A percentile compares a stretch with the other conserved stretches of the same genome.
Conservation (phyloP, 1,284 basidiomycete species). For the Moesziomyces antarcticus region DNA sequence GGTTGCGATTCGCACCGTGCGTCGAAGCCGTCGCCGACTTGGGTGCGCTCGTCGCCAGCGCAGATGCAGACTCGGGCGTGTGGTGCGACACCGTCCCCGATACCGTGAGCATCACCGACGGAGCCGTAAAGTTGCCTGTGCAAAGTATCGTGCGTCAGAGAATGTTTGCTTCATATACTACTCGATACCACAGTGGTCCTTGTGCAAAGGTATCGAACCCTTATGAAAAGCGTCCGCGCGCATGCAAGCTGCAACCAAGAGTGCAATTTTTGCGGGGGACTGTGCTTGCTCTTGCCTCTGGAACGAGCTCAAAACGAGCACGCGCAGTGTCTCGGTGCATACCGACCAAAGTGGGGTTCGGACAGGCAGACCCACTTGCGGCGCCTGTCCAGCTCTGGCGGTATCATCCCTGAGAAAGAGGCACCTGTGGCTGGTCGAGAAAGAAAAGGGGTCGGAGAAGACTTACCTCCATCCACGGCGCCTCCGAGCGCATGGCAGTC, state of each 20-base stretch:
- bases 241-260: not conserved
- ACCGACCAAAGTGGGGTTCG: not conserved
- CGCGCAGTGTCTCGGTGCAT: not conserved
- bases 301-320: not conserved
- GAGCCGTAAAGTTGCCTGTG: conserved; percentile 42
- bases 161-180: conserved; percentile 62
- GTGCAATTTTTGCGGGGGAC: not conserved
- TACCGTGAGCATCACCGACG: conserved; percentile 57
- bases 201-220: conserved; percentile 41
- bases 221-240: conserved; percentile 40
- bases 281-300: conserved; percentile 16
- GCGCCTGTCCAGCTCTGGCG: not conserved
- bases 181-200: conserved; percentile 41
- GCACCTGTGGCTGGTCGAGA: not conserved
- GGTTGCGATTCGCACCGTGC: conserved; percentile 18
- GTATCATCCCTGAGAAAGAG: conserved; percentile 4
- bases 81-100: conserved; percentile 63
- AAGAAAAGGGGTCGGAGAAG: not conserved
- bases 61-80: conserved; percentile 58
- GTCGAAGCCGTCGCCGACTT: conserved; percentile 50
- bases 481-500: conserved; percentile 64
- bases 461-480: conserved; percentile 49
- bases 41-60: conserved; percentile 50
- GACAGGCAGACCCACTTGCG: not conserved
- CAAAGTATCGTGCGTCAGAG: not conserved